Evolutionary conservation across 1,139 yeast species (phyloP).

Genomic region (Hyphopichia buzzinii): DNA sequence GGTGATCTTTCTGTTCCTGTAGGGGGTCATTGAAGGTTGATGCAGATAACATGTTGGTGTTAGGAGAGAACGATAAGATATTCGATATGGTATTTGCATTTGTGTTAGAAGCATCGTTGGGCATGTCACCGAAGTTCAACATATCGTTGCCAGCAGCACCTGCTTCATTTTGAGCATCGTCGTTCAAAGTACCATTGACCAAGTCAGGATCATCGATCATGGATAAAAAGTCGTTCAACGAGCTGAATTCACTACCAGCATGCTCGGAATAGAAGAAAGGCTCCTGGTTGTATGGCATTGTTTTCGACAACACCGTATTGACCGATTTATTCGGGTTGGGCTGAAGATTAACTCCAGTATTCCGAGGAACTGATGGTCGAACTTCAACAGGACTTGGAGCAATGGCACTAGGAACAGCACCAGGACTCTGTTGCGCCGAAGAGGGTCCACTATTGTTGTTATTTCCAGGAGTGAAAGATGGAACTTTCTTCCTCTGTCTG

Average conservation of each 20-base stretch:
- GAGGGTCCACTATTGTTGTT: background rate
- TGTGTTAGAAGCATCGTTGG: constrained; percentile 4
- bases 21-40: constrained; percentile 14
- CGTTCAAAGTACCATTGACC: constrained; percentile 50
- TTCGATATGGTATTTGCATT: constrained; percentile 19
- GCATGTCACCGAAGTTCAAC: constrained; percentile 2
- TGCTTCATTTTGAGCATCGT: constrained; percentile 17
- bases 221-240: constrained; percentile 82
- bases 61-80: constrained; percentile 31
- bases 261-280: constrained; percentile 87
- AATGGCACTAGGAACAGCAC: background rate
- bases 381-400: constrained; percentile 1
- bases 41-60: constrained; percentile 13
- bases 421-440: background rate
- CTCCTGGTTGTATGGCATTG: constrained; percentile 56
- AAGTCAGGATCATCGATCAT: constrained; percentile 85
- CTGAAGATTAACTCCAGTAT: constrained; percentile 4
- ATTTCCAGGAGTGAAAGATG: constrained; percentile 19
- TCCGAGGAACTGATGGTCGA: background rate
- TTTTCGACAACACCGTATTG: constrained; percentile 38
- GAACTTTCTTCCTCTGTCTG: constrained; percentile 43
- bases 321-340: constrained; percentile 2
- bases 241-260: constrained; percentile 90
- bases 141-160: constrained; percentile 4
- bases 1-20: constrained; percentile 12